Conservation (phyloP, 345 rosid genomes). For the Citrus australasica region DNA sequence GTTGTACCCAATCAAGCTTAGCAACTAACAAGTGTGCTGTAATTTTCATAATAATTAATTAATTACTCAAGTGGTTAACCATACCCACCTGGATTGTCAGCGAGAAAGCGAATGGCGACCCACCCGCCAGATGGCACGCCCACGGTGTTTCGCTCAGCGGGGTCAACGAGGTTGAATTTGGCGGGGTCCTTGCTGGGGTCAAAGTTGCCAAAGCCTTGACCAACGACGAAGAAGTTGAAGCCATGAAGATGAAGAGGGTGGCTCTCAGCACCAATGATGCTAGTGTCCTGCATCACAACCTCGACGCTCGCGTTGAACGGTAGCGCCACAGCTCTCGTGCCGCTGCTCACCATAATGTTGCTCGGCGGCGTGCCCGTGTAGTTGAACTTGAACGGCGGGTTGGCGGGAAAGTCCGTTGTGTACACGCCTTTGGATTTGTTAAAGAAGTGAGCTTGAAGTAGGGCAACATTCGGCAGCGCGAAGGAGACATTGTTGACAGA, state of each 20-base stretch:
- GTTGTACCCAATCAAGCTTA: too few relatives aligned
- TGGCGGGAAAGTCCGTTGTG: conserved; percentile 43
- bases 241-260: conserved; percentile 62
- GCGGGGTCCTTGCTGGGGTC: conserved; percentile 40
- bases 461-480: conserved; percentile 34
- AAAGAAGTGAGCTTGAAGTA: conserved; percentile 51
- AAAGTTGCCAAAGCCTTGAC: conserved; percentile 47
- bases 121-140: conserved; percentile 61
- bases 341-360: conserved; percentile 30
- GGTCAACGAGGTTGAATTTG: conserved; percentile 49
- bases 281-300: conserved; percentile 51
- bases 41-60: too few relatives aligned
- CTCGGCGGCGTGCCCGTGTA: conserved; percentile 49
- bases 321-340: conserved; percentile 42
- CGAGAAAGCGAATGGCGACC: conserved; percentile 51
- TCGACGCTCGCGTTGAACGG: conserved; percentile 43
- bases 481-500: conserved; percentile 48
- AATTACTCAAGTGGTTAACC: not conserved
- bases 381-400: conserved; percentile 46
- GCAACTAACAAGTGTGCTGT: too few relatives aligned
- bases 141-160: conserved; percentile 45
- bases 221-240: conserved; percentile 48
- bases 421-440: conserved; percentile 40
- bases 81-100: conserved; percentile 43
- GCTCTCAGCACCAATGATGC: conserved; percentile 45